A percentile compares a stretch with the other conserved stretches of the same genome.
phyloP scores from a whole-genome alignment of 768 basidiomycete species.

The Lentinula raphanica region DNA sequence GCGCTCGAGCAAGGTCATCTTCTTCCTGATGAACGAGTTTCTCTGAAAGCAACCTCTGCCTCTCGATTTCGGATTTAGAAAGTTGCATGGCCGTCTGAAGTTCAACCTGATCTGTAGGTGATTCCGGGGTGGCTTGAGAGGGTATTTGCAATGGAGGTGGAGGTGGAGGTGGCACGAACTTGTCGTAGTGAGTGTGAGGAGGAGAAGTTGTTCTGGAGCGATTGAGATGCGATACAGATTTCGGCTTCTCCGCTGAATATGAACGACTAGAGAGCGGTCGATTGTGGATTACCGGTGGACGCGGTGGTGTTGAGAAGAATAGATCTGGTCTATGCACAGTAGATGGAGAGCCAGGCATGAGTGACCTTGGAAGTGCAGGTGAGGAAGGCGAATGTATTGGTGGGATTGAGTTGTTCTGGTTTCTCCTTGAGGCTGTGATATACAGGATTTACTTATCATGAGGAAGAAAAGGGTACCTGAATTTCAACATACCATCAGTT shows the following conservation, averaged over 20 bases:
- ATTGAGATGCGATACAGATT: conserved; percentile 15
- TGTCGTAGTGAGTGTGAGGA: neutral
- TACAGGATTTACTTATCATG: neutral
- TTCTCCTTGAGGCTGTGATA: conserved; percentile 5
- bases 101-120: conserved; percentile 29
- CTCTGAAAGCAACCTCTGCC: conserved; percentile 12
- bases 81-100: conserved; percentile 43
- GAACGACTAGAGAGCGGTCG: neutral
- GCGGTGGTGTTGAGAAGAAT: conserved; percentile 17
- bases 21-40: conserved; percentile 48
- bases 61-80: conserved; percentile 40
- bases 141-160: conserved; percentile 23
- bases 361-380: conserved; percentile 1
- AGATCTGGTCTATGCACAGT: conserved; percentile 19
- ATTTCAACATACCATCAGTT: neutral
- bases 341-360: conserved; percentile 10
- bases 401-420: neutral
- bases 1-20: conserved; percentile 58
- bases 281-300: conserved; percentile 11
- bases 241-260: neutral
- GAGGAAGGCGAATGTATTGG: conserved; percentile 18
- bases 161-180: conserved; percentile 11
- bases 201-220: conserved; percentile 9
- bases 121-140: conserved; percentile 20
- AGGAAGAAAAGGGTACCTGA: neutral